Evolutionary conservation across 176 grass and related monocot genomes (phyloP).

Genomic region (Musa beccarii): DNA sequence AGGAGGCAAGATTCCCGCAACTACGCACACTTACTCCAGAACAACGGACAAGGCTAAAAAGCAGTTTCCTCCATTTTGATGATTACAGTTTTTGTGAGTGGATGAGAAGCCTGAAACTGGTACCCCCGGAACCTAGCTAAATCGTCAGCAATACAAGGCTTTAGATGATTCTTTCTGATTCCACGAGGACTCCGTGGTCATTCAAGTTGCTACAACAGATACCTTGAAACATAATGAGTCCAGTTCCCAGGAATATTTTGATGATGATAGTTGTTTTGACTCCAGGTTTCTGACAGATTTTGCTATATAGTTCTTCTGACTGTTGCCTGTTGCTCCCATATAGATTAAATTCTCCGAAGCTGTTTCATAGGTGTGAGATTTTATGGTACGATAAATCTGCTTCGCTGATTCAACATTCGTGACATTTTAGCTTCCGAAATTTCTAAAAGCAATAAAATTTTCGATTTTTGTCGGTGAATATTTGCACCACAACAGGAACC

Average conservation of each 20-base stretch:
- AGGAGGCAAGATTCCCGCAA: slow-evolving; percentile 94
- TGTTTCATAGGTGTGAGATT: not conserved
- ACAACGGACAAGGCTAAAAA: slow-evolving; percentile 65
- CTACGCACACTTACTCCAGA: slow-evolving; percentile 50
- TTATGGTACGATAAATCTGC: not conserved
- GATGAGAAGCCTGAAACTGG: slow-evolving; percentile 96
- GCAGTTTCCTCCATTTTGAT: slow-evolving; percentile 89
- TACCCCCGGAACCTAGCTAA: slow-evolving; percentile 80
- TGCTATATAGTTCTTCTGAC: not conserved
- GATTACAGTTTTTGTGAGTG: slow-evolving; percentile 95
- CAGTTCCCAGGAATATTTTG: not conserved
- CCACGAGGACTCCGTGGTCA: not conserved
- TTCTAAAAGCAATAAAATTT: not conserved
- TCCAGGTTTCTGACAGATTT: not conserved
- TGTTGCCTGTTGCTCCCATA: not conserved
- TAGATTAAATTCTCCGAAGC: not conserved
- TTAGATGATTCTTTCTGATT: not conserved
- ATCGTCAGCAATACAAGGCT: not conserved
- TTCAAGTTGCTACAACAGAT: not conserved
- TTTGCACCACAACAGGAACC: too few species aligned
- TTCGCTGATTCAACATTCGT: not conserved
- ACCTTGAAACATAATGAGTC: not conserved
- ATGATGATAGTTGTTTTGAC: not conserved
- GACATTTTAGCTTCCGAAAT: not conserved
- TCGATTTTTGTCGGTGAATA: not conserved